A percentile compares a stretch with the other conserved stretches of the same genome.
Evolutionary conservation across 208 protist genomes (phyloP).

Genomic region (Acanthamoeba healyi): DNA sequence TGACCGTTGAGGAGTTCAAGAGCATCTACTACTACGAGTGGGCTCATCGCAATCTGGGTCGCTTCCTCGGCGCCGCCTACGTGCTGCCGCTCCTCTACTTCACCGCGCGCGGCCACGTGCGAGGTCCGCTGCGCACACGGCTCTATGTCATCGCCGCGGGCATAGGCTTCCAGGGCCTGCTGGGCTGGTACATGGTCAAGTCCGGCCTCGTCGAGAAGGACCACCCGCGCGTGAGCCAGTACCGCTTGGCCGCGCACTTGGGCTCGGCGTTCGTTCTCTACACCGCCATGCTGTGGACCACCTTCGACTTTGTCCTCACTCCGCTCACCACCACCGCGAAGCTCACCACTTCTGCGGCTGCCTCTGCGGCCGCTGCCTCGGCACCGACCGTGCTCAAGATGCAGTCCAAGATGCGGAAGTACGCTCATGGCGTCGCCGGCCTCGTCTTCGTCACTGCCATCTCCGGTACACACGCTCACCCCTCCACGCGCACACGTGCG

Average conservation of each 20-base stretch:
- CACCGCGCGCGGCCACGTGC: conserved; percentile 88
- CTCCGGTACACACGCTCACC: conserved; percentile 57
- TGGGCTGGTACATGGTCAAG: conserved; percentile 99
- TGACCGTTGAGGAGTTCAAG: conserved; percentile 97
- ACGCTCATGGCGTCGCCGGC: conserved; percentile 2
- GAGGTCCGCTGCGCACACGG: background rate
- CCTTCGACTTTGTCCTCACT: conserved; percentile 53
- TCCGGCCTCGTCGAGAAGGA: conserved; percentile 94
- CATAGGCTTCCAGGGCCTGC: conserved; percentile 87
- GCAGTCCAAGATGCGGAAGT: conserved; percentile 18
- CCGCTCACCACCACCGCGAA: conserved; percentile 39
- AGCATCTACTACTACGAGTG: conserved; percentile 98
- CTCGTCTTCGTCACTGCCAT: conserved; percentile 69
- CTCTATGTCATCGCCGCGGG: conserved; percentile 61
- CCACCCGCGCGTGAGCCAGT: conserved; percentile 90
- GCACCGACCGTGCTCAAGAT: conserved; percentile 28
- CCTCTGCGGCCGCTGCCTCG: background rate
- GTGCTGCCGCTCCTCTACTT: conserved; percentile 94
- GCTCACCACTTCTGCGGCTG: conserved; percentile 18
- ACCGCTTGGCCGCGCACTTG: conserved; percentile 95
- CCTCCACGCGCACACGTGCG: conserved; percentile 61
- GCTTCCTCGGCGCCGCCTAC: conserved; percentile 94
- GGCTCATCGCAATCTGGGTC: conserved; percentile 95
- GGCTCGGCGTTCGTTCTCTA: conserved; percentile 96
- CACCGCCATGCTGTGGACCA: conserved; percentile 83